phyloP scores from a whole-genome alignment of 2,329 filamentous ascomycete species.

The Diaporthe sp. region DNA sequence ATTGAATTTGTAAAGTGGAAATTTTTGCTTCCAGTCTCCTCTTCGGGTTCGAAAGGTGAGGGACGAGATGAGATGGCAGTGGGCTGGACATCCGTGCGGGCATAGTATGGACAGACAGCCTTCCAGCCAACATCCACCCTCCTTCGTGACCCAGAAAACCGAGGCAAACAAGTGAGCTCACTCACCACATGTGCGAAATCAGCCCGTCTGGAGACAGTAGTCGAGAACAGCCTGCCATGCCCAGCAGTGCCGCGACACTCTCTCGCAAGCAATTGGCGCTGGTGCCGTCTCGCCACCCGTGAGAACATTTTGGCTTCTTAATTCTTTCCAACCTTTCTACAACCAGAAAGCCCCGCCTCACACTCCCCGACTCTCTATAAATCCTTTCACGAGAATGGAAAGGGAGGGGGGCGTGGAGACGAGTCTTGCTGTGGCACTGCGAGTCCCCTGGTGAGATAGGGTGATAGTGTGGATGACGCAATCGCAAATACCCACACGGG shows the following conservation, averaged over 20 bases:
- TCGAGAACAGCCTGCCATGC: constrained; percentile 49
- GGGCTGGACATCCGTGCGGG: background rate
- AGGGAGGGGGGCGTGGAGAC: background rate
- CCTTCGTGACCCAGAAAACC: background rate
- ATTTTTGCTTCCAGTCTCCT: no score
- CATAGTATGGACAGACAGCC: no score
- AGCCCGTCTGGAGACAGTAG: constrained; percentile 47
- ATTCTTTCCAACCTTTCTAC: background rate
- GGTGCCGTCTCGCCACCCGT: constrained; percentile 15
- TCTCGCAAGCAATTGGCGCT: background rate
- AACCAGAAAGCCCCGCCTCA: background rate
- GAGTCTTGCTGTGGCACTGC: no score
- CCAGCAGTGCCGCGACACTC: background rate
- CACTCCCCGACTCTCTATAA: background rate
- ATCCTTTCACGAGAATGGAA: background rate
- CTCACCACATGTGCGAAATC: constrained; percentile 63
- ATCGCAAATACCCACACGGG: constrained; percentile 2
- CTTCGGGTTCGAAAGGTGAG: no score
- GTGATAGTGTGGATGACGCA: constrained; percentile 4
- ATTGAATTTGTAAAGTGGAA: background rate
- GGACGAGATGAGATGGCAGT: background rate
- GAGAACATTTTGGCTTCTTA: constrained; percentile 31
- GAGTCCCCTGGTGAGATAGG: background rate
- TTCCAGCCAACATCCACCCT: background rate
- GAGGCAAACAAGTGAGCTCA: background rate